These are phyloP conservation scores for Sarocladiaceae sp. DNA, from an alignment of 2,329 filamentous ascomycete species.

Conservation along the genomic window DNA sequence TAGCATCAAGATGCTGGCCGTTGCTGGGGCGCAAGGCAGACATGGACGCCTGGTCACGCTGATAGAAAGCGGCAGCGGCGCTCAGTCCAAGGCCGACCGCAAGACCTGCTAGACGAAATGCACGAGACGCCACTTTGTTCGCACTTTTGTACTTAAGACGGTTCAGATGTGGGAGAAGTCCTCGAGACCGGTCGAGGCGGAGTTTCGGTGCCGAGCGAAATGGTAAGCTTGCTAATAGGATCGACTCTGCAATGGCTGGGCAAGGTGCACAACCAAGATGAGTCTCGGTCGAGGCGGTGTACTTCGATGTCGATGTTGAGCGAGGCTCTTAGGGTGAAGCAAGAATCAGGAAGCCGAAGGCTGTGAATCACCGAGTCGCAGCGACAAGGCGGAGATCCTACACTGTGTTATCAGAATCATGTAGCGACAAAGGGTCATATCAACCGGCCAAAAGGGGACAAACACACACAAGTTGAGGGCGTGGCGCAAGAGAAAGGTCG, in stretches of 20 bases:
- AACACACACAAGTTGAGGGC: too few species aligned
- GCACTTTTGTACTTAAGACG: slow-evolving; percentile 7
- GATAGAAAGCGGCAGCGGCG: slow-evolving; percentile 48
- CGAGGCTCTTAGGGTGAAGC: background rate
- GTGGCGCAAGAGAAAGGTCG: too few species aligned
- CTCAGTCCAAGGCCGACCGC: slow-evolving; percentile 55
- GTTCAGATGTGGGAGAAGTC: background rate
- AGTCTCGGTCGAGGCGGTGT: too few species aligned
- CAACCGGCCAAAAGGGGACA: too few species aligned
- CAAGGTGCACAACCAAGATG: too few species aligned
- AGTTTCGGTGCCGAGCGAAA: background rate
- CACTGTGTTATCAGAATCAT: too few species aligned
- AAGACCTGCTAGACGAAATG: slow-evolving; percentile 49
- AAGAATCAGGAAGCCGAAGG: background rate
- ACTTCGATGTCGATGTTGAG: background rate
- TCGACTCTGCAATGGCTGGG: too few species aligned
- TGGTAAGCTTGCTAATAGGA: background rate
- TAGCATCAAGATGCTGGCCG: slow-evolving; percentile 44
- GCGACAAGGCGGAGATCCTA: slow-evolving; percentile 4
- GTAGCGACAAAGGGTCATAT: too few species aligned
- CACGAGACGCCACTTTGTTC: slow-evolving; percentile 53
- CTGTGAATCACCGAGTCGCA: background rate
- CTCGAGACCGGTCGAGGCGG: background rate
- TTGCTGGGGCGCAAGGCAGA: slow-evolving; percentile 21
- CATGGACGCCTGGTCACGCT: slow-evolving; percentile 31